These are phyloP conservation scores for Alternaria sp. DNA, from an alignment of 2,329 filamentous ascomycete genomes.

Conservation along the genomic window DNA sequence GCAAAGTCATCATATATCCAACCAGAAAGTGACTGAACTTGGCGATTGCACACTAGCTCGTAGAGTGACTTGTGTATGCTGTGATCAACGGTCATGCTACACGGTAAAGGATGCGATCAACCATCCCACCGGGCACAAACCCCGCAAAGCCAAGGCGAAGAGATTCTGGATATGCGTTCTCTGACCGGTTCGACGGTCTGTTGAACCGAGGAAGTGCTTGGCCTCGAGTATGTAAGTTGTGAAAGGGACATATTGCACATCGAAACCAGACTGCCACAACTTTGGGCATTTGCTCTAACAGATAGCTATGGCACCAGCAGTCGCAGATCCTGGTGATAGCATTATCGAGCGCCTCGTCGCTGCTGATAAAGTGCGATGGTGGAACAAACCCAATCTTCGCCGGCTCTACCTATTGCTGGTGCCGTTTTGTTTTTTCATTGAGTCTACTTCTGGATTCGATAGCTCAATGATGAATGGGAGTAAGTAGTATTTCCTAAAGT, in stretches of 20 bases:
- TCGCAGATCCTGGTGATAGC: constrained; percentile 31
- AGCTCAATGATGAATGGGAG: neutral
- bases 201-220: constrained; percentile 6
- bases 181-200: constrained; percentile 2
- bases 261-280: neutral
- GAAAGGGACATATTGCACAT: neutral
- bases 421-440: constrained; percentile 68
- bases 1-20: neutral
- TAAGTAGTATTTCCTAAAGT: neutral
- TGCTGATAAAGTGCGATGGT: constrained; percentile 60
- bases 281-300: neutral
- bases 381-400: constrained; percentile 67
- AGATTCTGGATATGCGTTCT: constrained; percentile 5
- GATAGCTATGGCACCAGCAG: constrained; percentile 35
- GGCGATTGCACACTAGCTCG: neutral
- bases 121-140: constrained; percentile 9
- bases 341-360: constrained; percentile 45
- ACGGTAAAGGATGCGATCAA: constrained; percentile 13
- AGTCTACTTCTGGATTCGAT: constrained; percentile 69
- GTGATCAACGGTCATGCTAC: constrained; percentile 9
- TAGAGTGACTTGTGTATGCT: neutral
- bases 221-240: constrained; percentile 3
- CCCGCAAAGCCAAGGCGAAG: constrained; percentile 38
- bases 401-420: constrained; percentile 66
- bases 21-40: neutral